Evolutionary conservation across 2,329 filamentous ascomycete genomes (phyloP), one percentile per base, ranked within the genome.

Genomic region (Pseudogymnoascus pannorum): DNA sequence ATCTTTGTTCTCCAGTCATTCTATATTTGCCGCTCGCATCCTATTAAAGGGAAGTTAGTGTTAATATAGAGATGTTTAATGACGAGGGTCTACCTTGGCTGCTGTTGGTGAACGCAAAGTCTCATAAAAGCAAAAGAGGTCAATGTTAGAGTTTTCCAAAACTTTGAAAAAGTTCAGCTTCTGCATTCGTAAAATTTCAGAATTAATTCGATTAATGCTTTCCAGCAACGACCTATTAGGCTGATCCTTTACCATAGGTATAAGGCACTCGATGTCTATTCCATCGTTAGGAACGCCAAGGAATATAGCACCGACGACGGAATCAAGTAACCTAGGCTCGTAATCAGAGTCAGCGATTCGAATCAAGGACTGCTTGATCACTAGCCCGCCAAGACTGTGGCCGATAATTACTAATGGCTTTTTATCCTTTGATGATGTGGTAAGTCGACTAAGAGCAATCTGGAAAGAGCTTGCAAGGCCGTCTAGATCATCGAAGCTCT

Each of bases 321-420:
- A 54, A 29, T 29, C 26, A 29, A 29, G 26, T 29, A 29, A 7
- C 4, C 26, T 29, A 29, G 26, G 26, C 26, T 29, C 26, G 26
- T 7, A 29, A 29, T 29, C 26, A 29, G 26, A 29, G 26, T 4
- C 26, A 29, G 26, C 26, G 26, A 29, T 29, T 29, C 26, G 26
- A 29, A 29, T 29, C 26, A 63, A 14, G 44, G 63, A 66, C 59
- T 68, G 61, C 48, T 68, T 68, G 59, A 67, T 64, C n/a, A 68
- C 33, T 14, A 68, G 62, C 3, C 67, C 66, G 24, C 66, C 66
- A 7, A 68, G 61, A 44, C 66, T 67, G 29, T 68, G 66, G 24
- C 65, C 63, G 14, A 68, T 62, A 12, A 67, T 42, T 14, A 66
- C 59, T 16, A 63, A 11, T 51, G 33, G 57, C 38, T 20, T 57